These are phyloP conservation scores for Colletotrichum zoysiae DNA, from an alignment of 2,329 filamentous ascomycete genomes.

Conservation along the genomic window DNA sequence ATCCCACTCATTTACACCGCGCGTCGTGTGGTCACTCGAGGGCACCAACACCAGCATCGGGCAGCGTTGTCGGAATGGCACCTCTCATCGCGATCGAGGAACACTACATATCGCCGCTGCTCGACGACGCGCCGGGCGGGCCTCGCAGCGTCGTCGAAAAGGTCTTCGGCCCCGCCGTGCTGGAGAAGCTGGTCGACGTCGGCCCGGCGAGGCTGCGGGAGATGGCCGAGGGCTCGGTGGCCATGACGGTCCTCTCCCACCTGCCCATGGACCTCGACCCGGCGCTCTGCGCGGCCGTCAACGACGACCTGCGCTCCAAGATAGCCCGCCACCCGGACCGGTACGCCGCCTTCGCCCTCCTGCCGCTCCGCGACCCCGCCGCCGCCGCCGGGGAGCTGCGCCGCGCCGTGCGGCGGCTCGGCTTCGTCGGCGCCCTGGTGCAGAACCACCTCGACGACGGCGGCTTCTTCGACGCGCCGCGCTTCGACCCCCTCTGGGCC, in stretches of 20 bases:
- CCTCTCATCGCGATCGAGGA: constrained; percentile 24
- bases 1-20: neutral
- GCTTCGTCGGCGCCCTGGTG: constrained; percentile 50
- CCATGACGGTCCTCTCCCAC: constrained; percentile 26
- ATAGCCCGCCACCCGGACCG: constrained; percentile 50
- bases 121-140: constrained; percentile 4
- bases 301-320: constrained; percentile 21
- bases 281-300: constrained; percentile 9
- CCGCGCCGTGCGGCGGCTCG: constrained; percentile 47
- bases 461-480: constrained; percentile 49
- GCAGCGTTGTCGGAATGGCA: neutral
- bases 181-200: constrained; percentile 19
- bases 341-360: constrained; percentile 25
- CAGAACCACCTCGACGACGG: constrained; percentile 44
- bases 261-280: neutral
- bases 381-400: constrained; percentile 48
- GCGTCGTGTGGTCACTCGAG: neutral
- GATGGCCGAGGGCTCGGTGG: constrained; percentile 19
- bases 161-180: constrained; percentile 5
- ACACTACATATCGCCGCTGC: constrained; percentile 23
- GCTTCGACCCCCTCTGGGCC: constrained; percentile 48
- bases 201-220: constrained; percentile 13
- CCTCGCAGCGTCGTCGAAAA: neutral
- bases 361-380: constrained; percentile 43
- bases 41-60: too few relatives aligned